Conservation (phyloP, 345 rosid species). For the Dipteronia sinensis region DNA sequence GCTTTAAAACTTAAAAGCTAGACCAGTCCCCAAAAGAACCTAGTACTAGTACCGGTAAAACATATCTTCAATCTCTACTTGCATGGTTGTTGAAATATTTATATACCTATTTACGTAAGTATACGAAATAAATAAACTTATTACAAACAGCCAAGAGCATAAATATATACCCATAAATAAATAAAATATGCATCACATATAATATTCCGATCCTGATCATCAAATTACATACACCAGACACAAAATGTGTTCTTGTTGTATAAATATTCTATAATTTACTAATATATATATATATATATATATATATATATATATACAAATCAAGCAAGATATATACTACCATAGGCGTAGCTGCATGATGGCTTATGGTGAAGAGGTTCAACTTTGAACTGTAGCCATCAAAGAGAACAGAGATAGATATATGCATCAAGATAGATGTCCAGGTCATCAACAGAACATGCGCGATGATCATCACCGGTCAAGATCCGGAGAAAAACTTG, state of each 20-base stretch:
- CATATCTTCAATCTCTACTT: slow-evolving; percentile 7
- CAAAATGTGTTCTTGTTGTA: background rate
- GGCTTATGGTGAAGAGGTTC: slow-evolving; percentile 5
- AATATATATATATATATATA: too few species aligned
- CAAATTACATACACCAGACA: slow-evolving; percentile 5
- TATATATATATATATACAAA: too few species aligned
- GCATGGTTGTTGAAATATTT: background rate
- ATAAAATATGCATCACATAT: background rate
- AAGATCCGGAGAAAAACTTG: slow-evolving; percentile 13
- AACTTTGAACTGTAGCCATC: slow-evolving; percentile 27
- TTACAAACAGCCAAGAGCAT: background rate
- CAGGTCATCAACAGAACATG: slow-evolving; percentile 18
- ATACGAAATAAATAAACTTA: background rate
- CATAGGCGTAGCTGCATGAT: background rate
- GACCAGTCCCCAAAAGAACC: background rate
- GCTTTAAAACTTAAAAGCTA: background rate
- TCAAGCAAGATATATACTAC: background rate
- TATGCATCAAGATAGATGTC: slow-evolving; percentile 28
- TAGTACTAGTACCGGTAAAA: background rate
- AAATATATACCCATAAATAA: background rate
- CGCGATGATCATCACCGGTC: slow-evolving; percentile 1
- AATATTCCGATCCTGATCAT: slow-evolving; percentile 16
- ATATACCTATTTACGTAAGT: too few species aligned
- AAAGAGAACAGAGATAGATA: slow-evolving; percentile 25
- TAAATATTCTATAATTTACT: too few species aligned